Base-by-base conservation (phyloP, 1,284 basidiomycete species). In the Cutaneotrichosporon sp. region DNA sequence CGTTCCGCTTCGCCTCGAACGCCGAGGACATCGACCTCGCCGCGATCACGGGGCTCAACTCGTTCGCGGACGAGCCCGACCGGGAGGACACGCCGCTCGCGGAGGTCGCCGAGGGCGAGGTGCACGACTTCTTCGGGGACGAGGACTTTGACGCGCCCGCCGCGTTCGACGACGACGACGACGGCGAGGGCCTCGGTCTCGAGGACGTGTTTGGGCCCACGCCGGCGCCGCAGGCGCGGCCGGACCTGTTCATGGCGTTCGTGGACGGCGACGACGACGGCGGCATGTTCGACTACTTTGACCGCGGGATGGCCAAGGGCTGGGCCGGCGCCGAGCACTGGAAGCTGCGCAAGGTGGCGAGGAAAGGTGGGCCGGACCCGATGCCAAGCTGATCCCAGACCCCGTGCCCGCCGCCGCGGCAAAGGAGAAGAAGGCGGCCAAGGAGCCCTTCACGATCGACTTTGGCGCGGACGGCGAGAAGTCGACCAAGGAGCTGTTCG, bases 311-410 rank as follows among this genome's bases (percentile, higher is more conserved):
- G 73, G 84, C 89, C 73, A 97, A 92, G 83, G 95, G 94, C 70
- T 99, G 95, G 95, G 95, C 97, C 4, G 95, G 97, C 5, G 95
- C 95, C 11, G 93, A 98, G 77, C 97, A 99, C 77, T 99, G 95
- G 95, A 98, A 97, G 77, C 79, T 98, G 69, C 82, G 89, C 59
- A 89, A 87, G 72, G 83, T 87, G 31, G 83, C 92, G 51, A 84
- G 88, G 59, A 86, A 86, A 27, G 47, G 47, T 50, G 43, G 9
- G 9, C 14, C 2, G 18, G 16, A 16, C 25, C 11, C n/a, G n/a
- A n/a, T n/a, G n/a, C n/a, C n/a, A 27, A 4, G 16, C 47, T 50
- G 25, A 50, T 31, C 11, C 1, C 47, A 50, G 22, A 53, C 38
- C 85, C 84, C 51, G 87, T 87, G 22, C 79, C 75, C 27, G 84